Evolutionary conservation across 2,329 filamentous ascomycete genomes (phyloP).

Genomic region (Emmonsiellopsis sp.): DNA sequence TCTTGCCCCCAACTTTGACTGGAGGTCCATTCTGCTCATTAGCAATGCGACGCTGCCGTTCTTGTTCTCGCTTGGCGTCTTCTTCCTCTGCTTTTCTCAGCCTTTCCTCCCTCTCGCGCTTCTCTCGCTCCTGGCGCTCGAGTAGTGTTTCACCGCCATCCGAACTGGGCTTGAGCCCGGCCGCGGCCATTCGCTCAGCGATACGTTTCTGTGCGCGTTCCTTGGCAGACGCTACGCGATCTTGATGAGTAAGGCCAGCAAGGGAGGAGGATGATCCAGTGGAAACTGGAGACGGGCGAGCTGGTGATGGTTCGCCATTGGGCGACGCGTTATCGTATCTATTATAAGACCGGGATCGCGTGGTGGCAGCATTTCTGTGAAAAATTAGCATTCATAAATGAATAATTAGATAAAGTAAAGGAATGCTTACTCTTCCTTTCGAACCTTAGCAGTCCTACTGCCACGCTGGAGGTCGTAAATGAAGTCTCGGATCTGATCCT

Average conservation of each 20-base stretch:
- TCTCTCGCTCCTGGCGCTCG: constrained; percentile 82
- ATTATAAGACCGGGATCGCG: constrained; percentile 43
- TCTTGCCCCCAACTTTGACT: constrained; percentile 43
- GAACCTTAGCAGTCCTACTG: constrained; percentile 64
- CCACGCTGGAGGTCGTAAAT: constrained; percentile 91
- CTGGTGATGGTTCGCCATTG: constrained; percentile 22
- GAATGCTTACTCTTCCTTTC: constrained; percentile 47
- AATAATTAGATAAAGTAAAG: constrained; percentile 2
- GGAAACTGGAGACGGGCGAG: constrained; percentile 36
- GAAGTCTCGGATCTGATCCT: constrained; percentile 94
- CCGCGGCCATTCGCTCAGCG: constrained; percentile 86
- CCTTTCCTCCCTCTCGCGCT: constrained; percentile 76
- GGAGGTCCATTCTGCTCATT: constrained; percentile 61
- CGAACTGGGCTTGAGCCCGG: constrained; percentile 75
- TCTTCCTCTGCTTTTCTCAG: constrained; percentile 87
- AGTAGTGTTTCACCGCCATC: constrained; percentile 72
- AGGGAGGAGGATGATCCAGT: constrained; percentile 58
- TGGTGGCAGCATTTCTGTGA: constrained; percentile 19
- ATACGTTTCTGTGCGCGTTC: constrained; percentile 95
- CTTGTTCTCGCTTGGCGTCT: constrained; percentile 76
- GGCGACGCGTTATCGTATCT: constrained; percentile 45
- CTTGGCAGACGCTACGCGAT: constrained; percentile 90
- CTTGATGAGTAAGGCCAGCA: constrained; percentile 81
- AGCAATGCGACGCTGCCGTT: constrained; percentile 72
- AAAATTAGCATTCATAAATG: background rate